Evolutionary conservation across 306 rosid genomes (phyloP), one percentile per base, ranked within the genome.

Genomic region (Dalbergia cultrata): DNA sequence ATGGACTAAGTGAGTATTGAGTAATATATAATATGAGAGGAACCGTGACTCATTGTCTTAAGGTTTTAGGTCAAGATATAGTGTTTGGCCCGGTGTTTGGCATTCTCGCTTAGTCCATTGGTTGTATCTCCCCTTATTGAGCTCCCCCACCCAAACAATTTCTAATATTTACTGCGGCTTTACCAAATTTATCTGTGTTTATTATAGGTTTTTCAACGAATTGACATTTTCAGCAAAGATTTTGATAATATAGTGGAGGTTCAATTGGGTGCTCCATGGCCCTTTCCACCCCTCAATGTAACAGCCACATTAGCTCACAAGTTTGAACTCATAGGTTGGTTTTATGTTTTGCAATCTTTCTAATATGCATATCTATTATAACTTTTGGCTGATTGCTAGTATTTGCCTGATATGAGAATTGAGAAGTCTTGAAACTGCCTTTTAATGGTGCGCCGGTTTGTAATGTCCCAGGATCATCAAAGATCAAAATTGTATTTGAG

Each of bases 251-350:
- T 95, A 59, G 98, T 82, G 61, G 99, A 93, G 56, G 91, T 93
- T 76, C 89, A 91, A 81, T 76, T 95, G 77, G 99, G 98, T 67
- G 81, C 87, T 78, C 99, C 99, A 8, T 95, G 99, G 98, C 99
- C 99, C 10, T 77, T 95, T 5, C 93, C 91, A 5, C 96, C 93
- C 4, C 50, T 84, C 2, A 92, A 95, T 78, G 86, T 81, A 72
- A 91, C 98, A 18, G 97, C 98, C 80, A 93, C 98, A 2, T 85
- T 95, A 82, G 98, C 98, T 81, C 98, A 95, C 90, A 93, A 95
- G 90, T 95, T 95, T 82, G 99, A 95, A 81, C 79, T 93, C 82
- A 80, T 74, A 82, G 98, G 98, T 95, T 72, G 31, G 94, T 84
- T 76, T 67, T 80, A 37, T 52, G 74, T 26, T 31, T 31, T 19